These are phyloP conservation scores for Kuraishia floccosa DNA, from an alignment of 805 yeast genomes.

Conservation along the genomic window DNA sequence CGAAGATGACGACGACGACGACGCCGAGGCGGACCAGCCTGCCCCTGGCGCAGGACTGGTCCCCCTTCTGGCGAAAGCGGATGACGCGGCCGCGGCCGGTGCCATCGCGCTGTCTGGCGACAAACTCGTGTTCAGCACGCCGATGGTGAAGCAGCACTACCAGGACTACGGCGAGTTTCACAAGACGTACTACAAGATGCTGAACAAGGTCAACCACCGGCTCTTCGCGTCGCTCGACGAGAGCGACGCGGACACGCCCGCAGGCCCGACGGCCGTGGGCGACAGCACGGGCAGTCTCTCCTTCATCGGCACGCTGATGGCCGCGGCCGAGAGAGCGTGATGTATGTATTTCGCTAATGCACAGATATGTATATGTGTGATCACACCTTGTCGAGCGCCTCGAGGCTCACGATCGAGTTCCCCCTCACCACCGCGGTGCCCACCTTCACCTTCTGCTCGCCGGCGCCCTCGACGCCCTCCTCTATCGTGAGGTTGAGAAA, in stretches of 20 bases:
- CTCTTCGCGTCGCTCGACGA: background rate
- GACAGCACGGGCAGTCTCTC: no score
- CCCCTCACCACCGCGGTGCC: conserved; percentile 37
- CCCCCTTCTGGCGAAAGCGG: no score
- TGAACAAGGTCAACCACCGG: conserved; percentile 1
- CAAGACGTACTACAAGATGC: background rate
- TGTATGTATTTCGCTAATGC: no score
- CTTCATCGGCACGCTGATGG: no score
- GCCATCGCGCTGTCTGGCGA: background rate
- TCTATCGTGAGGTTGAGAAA: conserved; percentile 22
- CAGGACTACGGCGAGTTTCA: conserved; percentile 3
- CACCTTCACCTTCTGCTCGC: conserved; percentile 8
- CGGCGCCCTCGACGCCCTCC: conserved; percentile 16
- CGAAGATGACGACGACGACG: background rate
- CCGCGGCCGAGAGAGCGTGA: no score
- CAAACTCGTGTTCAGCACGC: background rate
- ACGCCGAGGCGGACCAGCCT: background rate
- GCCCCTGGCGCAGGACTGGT: no score
- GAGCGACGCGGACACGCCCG: no score
- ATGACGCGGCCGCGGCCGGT: background rate
- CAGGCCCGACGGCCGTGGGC: no score
- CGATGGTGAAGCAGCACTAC: background rate
- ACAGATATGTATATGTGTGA: no score
- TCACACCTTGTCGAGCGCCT: conserved; percentile 17
- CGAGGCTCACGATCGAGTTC: conserved; percentile 38